These are phyloP conservation scores for Colletotrichum zoysiae DNA, from an alignment of 2,329 filamentous ascomycete genomes.

Conservation along the genomic window DNA sequence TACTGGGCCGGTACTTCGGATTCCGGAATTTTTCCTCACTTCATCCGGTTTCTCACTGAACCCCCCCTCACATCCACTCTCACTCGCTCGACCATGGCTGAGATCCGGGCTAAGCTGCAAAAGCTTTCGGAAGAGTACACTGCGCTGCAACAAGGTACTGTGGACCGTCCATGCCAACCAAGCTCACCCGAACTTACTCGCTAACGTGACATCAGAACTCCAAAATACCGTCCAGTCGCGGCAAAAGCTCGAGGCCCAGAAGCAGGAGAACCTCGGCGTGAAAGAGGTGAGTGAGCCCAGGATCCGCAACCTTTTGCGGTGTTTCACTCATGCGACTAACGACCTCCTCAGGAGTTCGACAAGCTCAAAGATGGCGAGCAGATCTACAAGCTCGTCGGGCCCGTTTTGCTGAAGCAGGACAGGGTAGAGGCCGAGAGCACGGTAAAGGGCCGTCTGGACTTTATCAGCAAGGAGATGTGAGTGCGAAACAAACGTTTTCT, in stretches of 20 bases:
- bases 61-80: constrained; percentile 30
- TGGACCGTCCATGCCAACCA: background rate
- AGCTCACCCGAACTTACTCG: background rate
- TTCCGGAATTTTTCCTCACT: constrained; percentile 17
- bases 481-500: constrained; percentile 46
- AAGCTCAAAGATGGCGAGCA: constrained; percentile 83
- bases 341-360: constrained; percentile 77
- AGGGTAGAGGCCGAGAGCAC: constrained; percentile 90
- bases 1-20: background rate
- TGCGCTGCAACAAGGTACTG: constrained; percentile 80
- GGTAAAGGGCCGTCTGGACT: constrained; percentile 90
- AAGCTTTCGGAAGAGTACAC: constrained; percentile 88
- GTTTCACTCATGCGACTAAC: background rate
- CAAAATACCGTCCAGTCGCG: constrained; percentile 81
- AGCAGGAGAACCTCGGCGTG: constrained; percentile 91
- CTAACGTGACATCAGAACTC: constrained; percentile 71
- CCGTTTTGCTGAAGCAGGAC: constrained; percentile 94
- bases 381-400: constrained; percentile 96
- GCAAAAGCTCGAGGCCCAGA: constrained; percentile 93
- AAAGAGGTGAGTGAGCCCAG: constrained; percentile 75
- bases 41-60: constrained; percentile 23
- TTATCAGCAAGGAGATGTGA: constrained; percentile 94
- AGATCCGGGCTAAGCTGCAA: constrained; percentile 83
- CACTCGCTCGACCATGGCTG: constrained; percentile 66
- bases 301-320: background rate